Evolutionary conservation across 129 eudicot species (phyloP), one percentile per base, ranked within the genome.

Genomic region (Mikania micrantha): DNA sequence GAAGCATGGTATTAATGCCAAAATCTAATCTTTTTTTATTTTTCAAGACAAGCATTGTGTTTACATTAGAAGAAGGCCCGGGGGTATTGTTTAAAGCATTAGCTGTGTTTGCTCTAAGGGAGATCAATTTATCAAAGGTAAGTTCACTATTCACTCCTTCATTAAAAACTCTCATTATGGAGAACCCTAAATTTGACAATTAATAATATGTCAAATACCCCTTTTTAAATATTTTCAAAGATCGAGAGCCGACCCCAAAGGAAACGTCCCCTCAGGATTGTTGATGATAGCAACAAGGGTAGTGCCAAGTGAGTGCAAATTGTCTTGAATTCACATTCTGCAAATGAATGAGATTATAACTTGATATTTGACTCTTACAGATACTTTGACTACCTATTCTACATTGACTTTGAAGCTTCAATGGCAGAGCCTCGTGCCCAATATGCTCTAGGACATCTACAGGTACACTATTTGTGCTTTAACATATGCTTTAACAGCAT

Each of bases 351-450:
- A 12, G 5, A 16, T 39, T n/a, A 13, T 40, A 22, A 5, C 5
- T 0, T 48, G 19, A 38, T 64, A 7, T 59, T 44, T 36, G 24
- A 76, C 38, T 60, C 49, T 17, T 16, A 38, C 82, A 90, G 97
- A 77, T 90, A 90, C 77, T 90, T 90, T 74, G 97, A 87, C 64
- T 90, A 90, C 79, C 88, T 90, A 32, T 90, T 90, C 45, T 87
- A 84, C 80, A 78, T 90, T 3, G 97, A 90, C 76, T 84, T 90
- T 74, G 97, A 90, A 78, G 95, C 97, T 50, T 90, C 97, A 0
- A 87, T 87, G 97, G 95, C 91, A 2, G 97, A 90, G 73, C 88
- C 95, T 41, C 97, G 95, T 52, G 91, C 95, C 29, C 97, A 90
- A 64, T 77, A 68, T 72, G 97, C 97, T 69, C 80, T 90, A 9